These are phyloP conservation scores for Penicillium hordei DNA, from an alignment of 2,329 filamentous ascomycete species.

Conservation along the genomic window DNA sequence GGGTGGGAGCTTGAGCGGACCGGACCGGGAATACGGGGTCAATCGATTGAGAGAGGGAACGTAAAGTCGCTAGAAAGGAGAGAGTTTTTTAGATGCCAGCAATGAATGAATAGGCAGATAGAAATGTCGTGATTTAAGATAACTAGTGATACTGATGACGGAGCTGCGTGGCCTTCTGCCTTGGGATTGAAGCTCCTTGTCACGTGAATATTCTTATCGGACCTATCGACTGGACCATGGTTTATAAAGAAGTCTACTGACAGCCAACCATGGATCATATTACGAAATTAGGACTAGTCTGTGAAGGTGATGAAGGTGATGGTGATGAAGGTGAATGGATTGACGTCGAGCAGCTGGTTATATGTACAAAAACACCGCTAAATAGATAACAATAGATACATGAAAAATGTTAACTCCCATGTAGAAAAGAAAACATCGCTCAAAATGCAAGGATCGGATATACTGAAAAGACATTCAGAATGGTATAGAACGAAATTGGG, in stretches of 20 bases:
- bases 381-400: slow-evolving; percentile 22
- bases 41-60: slow-evolving; percentile 1
- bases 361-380: slow-evolving; percentile 16
- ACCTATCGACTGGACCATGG: slow-evolving; percentile 10
- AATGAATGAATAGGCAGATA: not conserved
- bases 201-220: slow-evolving; percentile 33
- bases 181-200: slow-evolving; percentile 23
- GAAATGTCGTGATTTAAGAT: not conserved
- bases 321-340: not conserved
- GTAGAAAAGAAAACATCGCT: not conserved
- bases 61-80: not conserved
- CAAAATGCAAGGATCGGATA: not conserved
- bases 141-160: slow-evolving; percentile 9
- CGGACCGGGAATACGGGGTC: slow-evolving; percentile 13
- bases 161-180: slow-evolving; percentile 32
- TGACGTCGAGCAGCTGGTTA: slow-evolving; percentile 1
- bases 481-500: not conserved
- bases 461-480: slow-evolving; percentile 5
- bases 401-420: not conserved
- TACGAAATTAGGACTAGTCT: not conserved
- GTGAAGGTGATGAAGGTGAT: not conserved
- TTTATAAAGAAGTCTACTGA: not conserved
- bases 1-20: slow-evolving; percentile 15
- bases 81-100: not conserved
- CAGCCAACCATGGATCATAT: not conserved